phyloP scores from a whole-genome alignment of 805 yeast species.

The Wickerhamiella qilinensis region DNA sequence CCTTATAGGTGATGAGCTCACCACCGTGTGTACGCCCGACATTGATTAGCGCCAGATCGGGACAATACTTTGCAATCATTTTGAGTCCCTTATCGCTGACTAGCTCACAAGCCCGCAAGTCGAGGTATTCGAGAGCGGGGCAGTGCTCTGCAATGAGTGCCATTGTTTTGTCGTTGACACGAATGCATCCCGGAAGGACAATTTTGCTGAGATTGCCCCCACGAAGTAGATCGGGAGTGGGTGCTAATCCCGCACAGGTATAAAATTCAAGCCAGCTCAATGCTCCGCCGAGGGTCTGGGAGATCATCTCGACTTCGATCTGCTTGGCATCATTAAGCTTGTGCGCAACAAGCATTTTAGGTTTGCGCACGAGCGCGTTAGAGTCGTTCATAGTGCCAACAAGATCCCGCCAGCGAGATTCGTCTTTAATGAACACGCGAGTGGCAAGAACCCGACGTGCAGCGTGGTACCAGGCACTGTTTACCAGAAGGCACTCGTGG shows the following conservation, averaged over 20 bases:
- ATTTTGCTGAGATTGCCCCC: conserved; percentile 29
- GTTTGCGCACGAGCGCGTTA: conserved; percentile 12
- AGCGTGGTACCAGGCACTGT: conserved; percentile 44
- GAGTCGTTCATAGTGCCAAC: conserved; percentile 13
- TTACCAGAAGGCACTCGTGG: conserved; percentile 51
- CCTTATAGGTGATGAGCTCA: conserved; percentile 50
- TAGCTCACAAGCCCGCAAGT: conserved; percentile 68
- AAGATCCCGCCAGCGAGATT: conserved; percentile 30
- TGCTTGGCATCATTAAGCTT: conserved; percentile 44
- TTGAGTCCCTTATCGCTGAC: conserved; percentile 64
- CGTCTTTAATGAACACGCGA: conserved; percentile 38
- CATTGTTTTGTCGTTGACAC: conserved; percentile 44
- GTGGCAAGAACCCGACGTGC: conserved; percentile 40
- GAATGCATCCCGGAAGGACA: conserved; percentile 55
- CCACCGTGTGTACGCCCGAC: conserved; percentile 66
- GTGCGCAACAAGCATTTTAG: conserved; percentile 42
- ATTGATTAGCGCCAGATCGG: conserved; percentile 41
- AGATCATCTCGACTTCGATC: conserved; percentile 33
- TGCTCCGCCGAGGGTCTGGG: conserved; percentile 29
- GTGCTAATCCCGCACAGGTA: conserved; percentile 60
- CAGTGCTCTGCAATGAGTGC: conserved; percentile 35
- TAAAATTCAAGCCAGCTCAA: conserved; percentile 63
- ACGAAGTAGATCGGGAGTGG: conserved; percentile 32
- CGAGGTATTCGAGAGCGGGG: conserved; percentile 47
- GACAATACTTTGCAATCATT: conserved; percentile 47